Percentiles rank a stretch among this genome's conserved stretches.
These are phyloP conservation scores for Ophiocordyceps camponoti-saundersi DNA, from an alignment of 2,329 filamentous ascomycete species.

Conservation along the genomic window DNA sequence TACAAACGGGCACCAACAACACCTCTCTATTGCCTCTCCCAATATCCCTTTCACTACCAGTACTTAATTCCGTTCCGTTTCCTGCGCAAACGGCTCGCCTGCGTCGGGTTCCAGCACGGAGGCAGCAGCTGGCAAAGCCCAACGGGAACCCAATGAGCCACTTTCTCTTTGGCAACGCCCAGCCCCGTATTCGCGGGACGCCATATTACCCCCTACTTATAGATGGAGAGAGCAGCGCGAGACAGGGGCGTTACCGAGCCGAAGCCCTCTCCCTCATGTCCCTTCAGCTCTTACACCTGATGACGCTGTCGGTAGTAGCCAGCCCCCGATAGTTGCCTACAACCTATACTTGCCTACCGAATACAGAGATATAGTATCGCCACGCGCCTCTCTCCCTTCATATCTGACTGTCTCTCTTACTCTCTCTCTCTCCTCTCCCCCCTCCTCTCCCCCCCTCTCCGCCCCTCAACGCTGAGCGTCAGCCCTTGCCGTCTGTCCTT, in stretches of 20 bases:
- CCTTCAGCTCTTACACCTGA: not conserved
- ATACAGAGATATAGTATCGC: not conserved
- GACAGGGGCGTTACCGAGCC: not conserved
- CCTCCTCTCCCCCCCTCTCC: not conserved
- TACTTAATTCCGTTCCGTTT: not conserved
- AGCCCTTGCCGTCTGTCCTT: no score
- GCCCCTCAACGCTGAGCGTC: not conserved
- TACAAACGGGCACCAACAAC: not conserved
- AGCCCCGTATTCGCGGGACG: not conserved
- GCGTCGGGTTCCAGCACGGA: not conserved
- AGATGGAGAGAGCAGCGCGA: not conserved
- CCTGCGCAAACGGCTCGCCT: not conserved
- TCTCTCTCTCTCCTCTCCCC: not conserved
- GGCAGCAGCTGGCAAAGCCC: not conserved
- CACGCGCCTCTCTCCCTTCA: not conserved
- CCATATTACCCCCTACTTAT: no score
- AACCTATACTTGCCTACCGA: not conserved
- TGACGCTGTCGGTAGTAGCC: not conserved
- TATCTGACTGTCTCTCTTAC: no score
- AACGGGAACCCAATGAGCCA: not conserved
- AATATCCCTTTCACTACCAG: no score
- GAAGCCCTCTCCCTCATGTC: not conserved
- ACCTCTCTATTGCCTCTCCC: not conserved
- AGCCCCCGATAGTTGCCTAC: not conserved
- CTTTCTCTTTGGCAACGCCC: not conserved